Base-by-base conservation (phyloP, 768 basidiomycete species). In the Trametes cinnabarina region DNA sequence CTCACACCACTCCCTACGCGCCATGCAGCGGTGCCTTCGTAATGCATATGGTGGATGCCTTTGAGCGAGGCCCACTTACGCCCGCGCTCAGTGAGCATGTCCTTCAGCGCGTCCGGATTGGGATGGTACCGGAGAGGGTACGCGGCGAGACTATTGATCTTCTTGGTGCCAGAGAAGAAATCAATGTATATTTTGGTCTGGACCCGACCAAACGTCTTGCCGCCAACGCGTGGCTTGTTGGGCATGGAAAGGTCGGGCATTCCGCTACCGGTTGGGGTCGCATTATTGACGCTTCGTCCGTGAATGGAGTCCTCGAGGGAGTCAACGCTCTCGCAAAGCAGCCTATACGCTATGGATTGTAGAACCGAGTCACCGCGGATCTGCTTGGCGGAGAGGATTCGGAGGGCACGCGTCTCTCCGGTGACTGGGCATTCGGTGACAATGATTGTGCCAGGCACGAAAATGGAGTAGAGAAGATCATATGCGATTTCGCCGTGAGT, bases 401-500 rank as follows among this genome's bases (percentile, higher is more conserved):
- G 73, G 66, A 84, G 79, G 2, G 83, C 74, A 40, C 84, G 77
- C 2, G 78, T 78, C 37, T 81, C 79, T n/a, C 78, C 79, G 0
- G 83, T 84, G 34, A 80, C 72, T 20, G 79, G 75, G 68, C 85
- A 85, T 8, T 68, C 74, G 0, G 79, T 76, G 26, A 84, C 77
- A 64, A 86, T 71, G 53, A 81, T 68, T 12, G 77, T 73, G 39
- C 79, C 73, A 1, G 83, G 83, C 26, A 82, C 74, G 48, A 84
- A 73, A 62, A 86, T 76, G 17, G 79, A 74, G 65, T 81, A 80
- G 50, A 85, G 73, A 23, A 81, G 49, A n/a, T 80, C 77, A 63
- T 75, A 84, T 3, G 81, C 81, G 63, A 86, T 86, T 65, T 86
- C 84, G 12, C 73, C 75, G 60, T 85, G 82, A 1, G 77, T 62